phyloP scores from a whole-genome alignment of 805 yeast genomes.

The Cyberlindnera japonica region DNA sequence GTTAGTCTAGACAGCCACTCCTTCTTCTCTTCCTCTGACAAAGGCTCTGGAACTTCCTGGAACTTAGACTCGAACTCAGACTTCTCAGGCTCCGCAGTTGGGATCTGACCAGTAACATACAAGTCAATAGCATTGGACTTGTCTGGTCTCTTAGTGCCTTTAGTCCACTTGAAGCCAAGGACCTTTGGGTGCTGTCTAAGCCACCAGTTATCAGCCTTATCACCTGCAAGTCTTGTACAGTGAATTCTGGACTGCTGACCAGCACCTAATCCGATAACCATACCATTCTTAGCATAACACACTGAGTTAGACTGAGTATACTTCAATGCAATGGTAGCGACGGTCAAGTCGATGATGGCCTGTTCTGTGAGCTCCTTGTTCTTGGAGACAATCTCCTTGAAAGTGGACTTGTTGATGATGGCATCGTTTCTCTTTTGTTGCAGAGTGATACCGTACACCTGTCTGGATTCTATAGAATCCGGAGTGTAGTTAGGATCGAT shows the following conservation, averaged over 20 bases:
- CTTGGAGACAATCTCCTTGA: slow-evolving; percentile 85
- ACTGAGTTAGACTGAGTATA: slow-evolving; percentile 99
- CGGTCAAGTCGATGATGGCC: slow-evolving; percentile 89
- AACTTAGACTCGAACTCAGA: slow-evolving; percentile 89
- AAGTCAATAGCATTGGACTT: slow-evolving; percentile 97
- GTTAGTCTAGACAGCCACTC: slow-evolving; percentile 82
- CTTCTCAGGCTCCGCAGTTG: slow-evolving; percentile 88
- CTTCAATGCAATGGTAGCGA: slow-evolving; percentile 95
- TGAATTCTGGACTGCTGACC: slow-evolving; percentile 99
- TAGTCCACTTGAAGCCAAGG: slow-evolving; percentile 91
- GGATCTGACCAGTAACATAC: slow-evolving; percentile 87
- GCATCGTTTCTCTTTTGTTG: slow-evolving; percentile 99
- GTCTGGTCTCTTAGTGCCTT: slow-evolving; percentile 97
- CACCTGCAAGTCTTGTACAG: slow-evolving; percentile 99
- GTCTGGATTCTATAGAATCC: slow-evolving; percentile 78
- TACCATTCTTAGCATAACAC: slow-evolving; percentile 97
- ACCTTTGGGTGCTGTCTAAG: slow-evolving; percentile 97
- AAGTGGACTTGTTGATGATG: slow-evolving; percentile 82
- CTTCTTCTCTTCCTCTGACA: slow-evolving; percentile 75
- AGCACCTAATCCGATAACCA: slow-evolving; percentile 99
- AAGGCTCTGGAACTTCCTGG: slow-evolving; percentile 75
- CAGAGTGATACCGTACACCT: slow-evolving; percentile 91
- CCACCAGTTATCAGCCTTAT: slow-evolving; percentile 99
- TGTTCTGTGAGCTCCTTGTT: slow-evolving; percentile 87
- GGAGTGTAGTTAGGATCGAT: slow-evolving; percentile 94